Percentiles rank a stretch among this genome's conserved stretches.
phyloP scores from a whole-genome alignment of 73 alveolate genomes.

The Paramecium tetraurelia region DNA sequence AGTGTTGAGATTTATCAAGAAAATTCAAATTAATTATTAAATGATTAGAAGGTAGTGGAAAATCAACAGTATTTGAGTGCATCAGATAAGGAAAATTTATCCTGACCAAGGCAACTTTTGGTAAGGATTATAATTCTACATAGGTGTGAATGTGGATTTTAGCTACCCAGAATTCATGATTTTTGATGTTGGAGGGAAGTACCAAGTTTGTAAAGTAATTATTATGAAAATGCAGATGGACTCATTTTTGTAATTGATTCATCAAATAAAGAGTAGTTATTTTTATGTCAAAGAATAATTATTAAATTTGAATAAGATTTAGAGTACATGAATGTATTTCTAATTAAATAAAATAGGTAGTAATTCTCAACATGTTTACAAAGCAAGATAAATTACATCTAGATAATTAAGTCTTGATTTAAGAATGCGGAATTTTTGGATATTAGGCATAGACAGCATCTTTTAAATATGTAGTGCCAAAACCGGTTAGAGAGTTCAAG shows the following conservation, averaged over 20 bases:
- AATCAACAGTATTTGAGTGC: conserved; percentile 74
- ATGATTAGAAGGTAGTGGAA: conserved; percentile 87
- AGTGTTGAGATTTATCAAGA: conserved; percentile 15
- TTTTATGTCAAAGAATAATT: conserved; percentile 82
- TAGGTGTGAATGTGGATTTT: conserved; percentile 52
- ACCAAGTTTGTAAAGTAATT: conserved; percentile 83
- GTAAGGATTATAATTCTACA: conserved; percentile 70
- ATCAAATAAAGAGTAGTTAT: conserved; percentile 80
- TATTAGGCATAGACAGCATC: conserved; percentile 45
- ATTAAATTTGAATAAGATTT: conserved; percentile 42
- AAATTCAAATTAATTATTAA: conserved; percentile 73
- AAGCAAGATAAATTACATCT: conserved; percentile 37
- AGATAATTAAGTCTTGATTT: conserved; percentile 24
- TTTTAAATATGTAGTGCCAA: conserved; percentile 68
- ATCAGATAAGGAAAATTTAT: conserved; percentile 66
- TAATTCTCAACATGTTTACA: conserved; percentile 39
- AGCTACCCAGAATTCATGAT: conserved; percentile 69
- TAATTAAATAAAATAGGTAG: conserved; percentile 1
- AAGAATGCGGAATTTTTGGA: conserved; percentile 46
- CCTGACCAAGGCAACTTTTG: conserved; percentile 79
- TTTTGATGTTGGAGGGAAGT: conserved; percentile 88
- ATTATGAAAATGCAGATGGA: conserved; percentile 86
- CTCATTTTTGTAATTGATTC: conserved; percentile 88
- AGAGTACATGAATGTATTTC: conserved; percentile 27
- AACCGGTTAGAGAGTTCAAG: conserved; percentile 74